A percentile compares a stretch with the other conserved stretches of the same genome.
phyloP scores from a whole-genome alignment of 2,329 filamentous ascomycete species.

The Bipolaris zeicola region DNA sequence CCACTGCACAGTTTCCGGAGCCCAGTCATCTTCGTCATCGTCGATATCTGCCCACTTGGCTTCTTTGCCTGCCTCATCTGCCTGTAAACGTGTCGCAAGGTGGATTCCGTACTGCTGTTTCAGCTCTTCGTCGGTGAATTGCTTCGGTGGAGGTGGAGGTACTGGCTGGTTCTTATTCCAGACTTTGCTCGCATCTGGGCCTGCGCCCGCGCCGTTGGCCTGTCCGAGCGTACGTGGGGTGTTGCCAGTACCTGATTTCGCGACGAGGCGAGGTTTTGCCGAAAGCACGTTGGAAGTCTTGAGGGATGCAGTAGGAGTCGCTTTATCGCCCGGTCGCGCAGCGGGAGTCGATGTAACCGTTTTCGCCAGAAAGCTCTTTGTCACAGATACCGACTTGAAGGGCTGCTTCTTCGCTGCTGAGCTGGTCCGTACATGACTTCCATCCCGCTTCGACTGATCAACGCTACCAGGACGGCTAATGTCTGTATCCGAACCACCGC shows the following conservation, averaged over 20 bases:
- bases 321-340: slow-evolving; percentile 62
- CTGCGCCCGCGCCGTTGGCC: slow-evolving; percentile 63
- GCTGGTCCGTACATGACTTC: slow-evolving; percentile 62
- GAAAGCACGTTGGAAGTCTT: slow-evolving; percentile 57
- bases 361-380: slow-evolving; percentile 84
- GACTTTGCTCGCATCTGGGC: slow-evolving; percentile 74
- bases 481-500: slow-evolving; percentile 78
- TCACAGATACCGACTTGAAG: slow-evolving; percentile 86
- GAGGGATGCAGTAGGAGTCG: slow-evolving; percentile 49
- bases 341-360: slow-evolving; percentile 59
- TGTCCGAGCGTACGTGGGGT: slow-evolving; percentile 59
- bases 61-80: slow-evolving; percentile 74
- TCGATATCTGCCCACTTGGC: slow-evolving; percentile 90
- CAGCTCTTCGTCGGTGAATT: slow-evolving; percentile 84
- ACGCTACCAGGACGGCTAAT: slow-evolving; percentile 63
- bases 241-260: slow-evolving; percentile 70
- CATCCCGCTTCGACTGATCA: slow-evolving; percentile 61
- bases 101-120: slow-evolving; percentile 85
- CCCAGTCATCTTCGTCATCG: slow-evolving; percentile 87
- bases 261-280: slow-evolving; percentile 73
- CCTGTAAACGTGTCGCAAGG: slow-evolving; percentile 76
- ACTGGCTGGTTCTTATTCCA: slow-evolving; percentile 90
- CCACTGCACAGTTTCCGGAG: slow-evolving; percentile 84
- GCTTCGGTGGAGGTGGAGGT: slow-evolving; percentile 73
- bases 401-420: slow-evolving; percentile 71